Conservation (phyloP, 805 yeast species). For the Sugiyamaella americana region DNA sequence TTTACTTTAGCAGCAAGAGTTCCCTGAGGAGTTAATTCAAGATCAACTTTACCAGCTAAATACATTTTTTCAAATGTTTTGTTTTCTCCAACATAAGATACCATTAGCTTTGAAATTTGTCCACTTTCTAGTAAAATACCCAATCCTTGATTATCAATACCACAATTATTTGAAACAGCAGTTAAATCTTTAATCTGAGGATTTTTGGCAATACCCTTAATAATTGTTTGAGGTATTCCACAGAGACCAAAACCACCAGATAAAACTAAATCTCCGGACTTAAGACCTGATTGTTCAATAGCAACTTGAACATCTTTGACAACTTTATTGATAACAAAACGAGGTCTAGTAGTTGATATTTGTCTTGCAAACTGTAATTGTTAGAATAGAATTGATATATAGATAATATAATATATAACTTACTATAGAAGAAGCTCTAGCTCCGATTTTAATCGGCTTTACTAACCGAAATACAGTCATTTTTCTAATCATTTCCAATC, state of each 20-base stretch:
- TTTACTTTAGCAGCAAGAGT: slow-evolving; percentile 39
- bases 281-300: slow-evolving; percentile 9
- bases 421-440: no score
- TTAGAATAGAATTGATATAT: no score
- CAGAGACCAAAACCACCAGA: slow-evolving; percentile 42
- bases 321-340: slow-evolving; percentile 9
- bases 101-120: slow-evolving; percentile 38
- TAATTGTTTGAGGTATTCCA: slow-evolving; percentile 40
- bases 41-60: slow-evolving; percentile 36
- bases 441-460: no score
- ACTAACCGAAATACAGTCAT: no score
- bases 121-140: slow-evolving; percentile 36
- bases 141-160: slow-evolving; percentile 37
- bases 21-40: slow-evolving; percentile 43
- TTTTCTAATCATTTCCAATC: no score
- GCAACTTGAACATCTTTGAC: slow-evolving; percentile 7
- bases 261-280: slow-evolving; percentile 31
- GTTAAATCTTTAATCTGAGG: slow-evolving; percentile 33
- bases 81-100: slow-evolving; percentile 39
- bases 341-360: slow-evolving; percentile 3
- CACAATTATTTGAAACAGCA: slow-evolving; percentile 43
- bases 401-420: no score
- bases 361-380: no score
- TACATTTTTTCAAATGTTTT: slow-evolving; percentile 37
- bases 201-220: slow-evolving; percentile 32